Evolutionary conservation across 2,329 filamentous ascomycete genomes (phyloP).

Genomic region (Cladosporium phlei): DNA sequence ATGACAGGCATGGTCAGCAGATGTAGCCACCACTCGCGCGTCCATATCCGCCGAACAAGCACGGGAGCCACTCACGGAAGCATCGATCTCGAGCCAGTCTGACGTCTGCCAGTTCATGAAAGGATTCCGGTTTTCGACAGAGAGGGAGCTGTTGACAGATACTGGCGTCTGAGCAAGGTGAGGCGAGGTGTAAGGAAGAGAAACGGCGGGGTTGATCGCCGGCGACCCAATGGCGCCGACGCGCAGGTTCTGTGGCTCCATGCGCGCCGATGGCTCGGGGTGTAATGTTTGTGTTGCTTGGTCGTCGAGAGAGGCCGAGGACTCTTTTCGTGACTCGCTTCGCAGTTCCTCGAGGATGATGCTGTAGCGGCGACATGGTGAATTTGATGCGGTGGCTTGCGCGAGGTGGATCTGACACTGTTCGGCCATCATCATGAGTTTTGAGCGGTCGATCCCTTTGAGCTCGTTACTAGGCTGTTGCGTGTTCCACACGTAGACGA

Average conservation of each 20-base stretch:
- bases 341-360: slow-evolving; percentile 46
- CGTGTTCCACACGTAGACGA: slow-evolving; percentile 47
- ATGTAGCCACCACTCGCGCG: no score
- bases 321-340: slow-evolving; percentile 28
- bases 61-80: slow-evolving; percentile 29
- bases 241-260: neutral
- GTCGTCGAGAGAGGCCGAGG: no score
- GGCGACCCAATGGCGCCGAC: neutral
- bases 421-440: slow-evolving; percentile 41
- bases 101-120: slow-evolving; percentile 32
- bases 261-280: neutral
- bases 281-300: neutral
- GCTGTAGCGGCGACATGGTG: slow-evolving; percentile 44
- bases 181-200: neutral
- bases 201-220: neutral
- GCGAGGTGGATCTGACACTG: slow-evolving; percentile 44
- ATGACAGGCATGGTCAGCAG: neutral
- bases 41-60: no score
- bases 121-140: neutral
- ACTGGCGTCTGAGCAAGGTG: neutral
- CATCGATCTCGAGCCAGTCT: slow-evolving; percentile 34
- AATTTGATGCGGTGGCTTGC: slow-evolving; percentile 44
- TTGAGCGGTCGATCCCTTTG: slow-evolving; percentile 8
- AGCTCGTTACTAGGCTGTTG: slow-evolving; percentile 26
- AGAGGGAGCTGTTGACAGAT: neutral